Conservation (phyloP, 768 basidiomycete species). For the Leccinum subgranulosum region DNA sequence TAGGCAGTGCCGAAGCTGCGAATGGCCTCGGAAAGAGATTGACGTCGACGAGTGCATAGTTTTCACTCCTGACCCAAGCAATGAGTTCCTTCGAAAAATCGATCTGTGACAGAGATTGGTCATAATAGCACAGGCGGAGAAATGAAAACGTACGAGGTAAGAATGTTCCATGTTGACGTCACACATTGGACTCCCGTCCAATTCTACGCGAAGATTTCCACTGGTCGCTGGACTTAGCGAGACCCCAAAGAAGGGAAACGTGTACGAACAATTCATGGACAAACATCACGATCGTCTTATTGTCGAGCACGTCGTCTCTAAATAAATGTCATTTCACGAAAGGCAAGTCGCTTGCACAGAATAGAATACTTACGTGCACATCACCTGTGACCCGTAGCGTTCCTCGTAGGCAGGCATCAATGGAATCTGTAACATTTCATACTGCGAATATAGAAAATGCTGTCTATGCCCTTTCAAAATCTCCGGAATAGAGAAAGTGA, state of each 20-base stretch:
- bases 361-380: conserved; percentile 78
- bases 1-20: conserved; percentile 24
- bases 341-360: background rate
- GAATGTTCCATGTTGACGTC: conserved; percentile 79
- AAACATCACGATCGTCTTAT: conserved; percentile 77
- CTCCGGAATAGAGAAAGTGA: conserved; percentile 71
- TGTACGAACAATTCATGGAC: conserved; percentile 88
- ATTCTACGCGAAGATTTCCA: conserved; percentile 82
- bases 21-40: conserved; percentile 73
- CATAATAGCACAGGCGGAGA: background rate
- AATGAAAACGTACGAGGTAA: conserved; percentile 59
- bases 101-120: conserved; percentile 51
- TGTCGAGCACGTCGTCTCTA: conserved; percentile 76
- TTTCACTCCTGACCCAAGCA: conserved; percentile 64
- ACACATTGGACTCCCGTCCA: conserved; percentile 68
- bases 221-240: conserved; percentile 37
- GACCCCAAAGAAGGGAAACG: background rate
- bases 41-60: conserved; percentile 79
- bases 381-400: conserved; percentile 77
- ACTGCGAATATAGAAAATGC: conserved; percentile 70
- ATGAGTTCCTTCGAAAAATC: conserved; percentile 82
- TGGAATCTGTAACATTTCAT: conserved; percentile 80
- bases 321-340: conserved; percentile 1
- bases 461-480: conserved; percentile 89
- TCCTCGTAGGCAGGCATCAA: conserved; percentile 68